Evolutionary conservation across 1,284 basidiomycete species (phyloP), one percentile per base, ranked within the genome.

Genomic region (Ceratobasidium sp.): DNA sequence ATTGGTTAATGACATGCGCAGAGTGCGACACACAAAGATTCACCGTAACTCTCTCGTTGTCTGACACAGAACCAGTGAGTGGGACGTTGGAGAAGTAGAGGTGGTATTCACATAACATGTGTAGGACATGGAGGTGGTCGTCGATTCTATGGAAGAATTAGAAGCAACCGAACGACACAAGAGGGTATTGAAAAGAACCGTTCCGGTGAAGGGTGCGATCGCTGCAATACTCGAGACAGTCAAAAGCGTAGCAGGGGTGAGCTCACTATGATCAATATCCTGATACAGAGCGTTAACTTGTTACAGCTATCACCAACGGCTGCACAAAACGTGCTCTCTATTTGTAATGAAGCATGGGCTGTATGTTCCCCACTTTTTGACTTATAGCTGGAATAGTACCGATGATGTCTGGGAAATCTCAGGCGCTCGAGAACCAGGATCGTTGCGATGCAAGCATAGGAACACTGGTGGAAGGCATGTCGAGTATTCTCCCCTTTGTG

Each of bases 381-480:
- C 16, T 24, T 27, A 6, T 29, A 46, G 19, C 24, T 22, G n/a
- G 46, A n/a, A n/a, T 53, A 3, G n/a, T n/a, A 53, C n/a, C 24
- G n/a, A n/a, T 11, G 11, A 9, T 24, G 24, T 53, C 8, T 24
- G n/a, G 11, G 24, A 24, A n/a, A 11, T 22, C 24, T 53, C 31
- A 65, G 63, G 37, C 6, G n/a, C 63, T 65, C 43, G 49, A 53
- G 16, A 19, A 37, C 27, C 63, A 65, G 43, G 41, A 63, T 3
- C 5, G 43, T 11, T 63, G 61, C 41, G 61, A 63, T 22, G 22
- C 6, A 14, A 46, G 41, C 13, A 22, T 63, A 27, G 61, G 27
- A 22, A 63, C 22, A 14, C 61, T 63, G 2, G 24, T 63, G 6
- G 39, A 46, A 9, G 61, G 41, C 16, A 13, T 63, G 5, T 39